Conservation (phyloP, 2,329 filamentous ascomycete genomes). For the Davidsoniella neocaledoniae region DNA sequence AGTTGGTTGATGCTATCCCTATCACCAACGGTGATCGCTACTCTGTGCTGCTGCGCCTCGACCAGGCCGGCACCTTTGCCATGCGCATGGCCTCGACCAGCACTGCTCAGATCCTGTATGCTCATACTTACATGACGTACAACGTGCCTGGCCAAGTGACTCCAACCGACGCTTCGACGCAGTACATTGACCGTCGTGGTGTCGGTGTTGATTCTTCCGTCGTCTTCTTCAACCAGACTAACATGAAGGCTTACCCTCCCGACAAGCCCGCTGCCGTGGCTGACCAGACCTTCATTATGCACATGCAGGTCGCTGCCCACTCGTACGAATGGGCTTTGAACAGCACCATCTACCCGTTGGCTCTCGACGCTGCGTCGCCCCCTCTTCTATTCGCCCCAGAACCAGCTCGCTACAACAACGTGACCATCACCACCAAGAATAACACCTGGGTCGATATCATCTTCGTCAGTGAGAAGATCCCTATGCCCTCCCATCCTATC, state of each 20-base stretch:
- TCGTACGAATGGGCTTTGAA: slow-evolving; percentile 39
- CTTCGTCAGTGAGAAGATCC: slow-evolving; percentile 24
- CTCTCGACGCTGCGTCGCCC: slow-evolving; percentile 24
- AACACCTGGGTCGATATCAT: slow-evolving; percentile 40
- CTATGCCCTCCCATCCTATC: slow-evolving; percentile 38
- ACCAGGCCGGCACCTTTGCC: slow-evolving; percentile 32
- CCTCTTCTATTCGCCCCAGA: slow-evolving; percentile 27
- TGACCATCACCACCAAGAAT: slow-evolving; percentile 30
- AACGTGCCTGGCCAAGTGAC: slow-evolving; percentile 14
- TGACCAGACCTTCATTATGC: slow-evolving; percentile 29
- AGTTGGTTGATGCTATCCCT: slow-evolving; percentile 29
- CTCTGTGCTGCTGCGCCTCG: slow-evolving; percentile 31
- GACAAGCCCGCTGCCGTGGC: slow-evolving; percentile 24
- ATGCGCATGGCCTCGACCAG: slow-evolving; percentile 34
- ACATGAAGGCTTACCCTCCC: slow-evolving; percentile 31
- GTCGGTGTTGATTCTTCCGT: slow-evolving; percentile 16
- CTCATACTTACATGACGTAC: slow-evolving; percentile 30
- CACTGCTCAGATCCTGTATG: slow-evolving; percentile 37
- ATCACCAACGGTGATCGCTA: slow-evolving; percentile 37
- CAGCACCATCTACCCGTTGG: slow-evolving; percentile 24
- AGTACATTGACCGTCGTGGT: slow-evolving; percentile 28
- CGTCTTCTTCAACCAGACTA: slow-evolving; percentile 26
- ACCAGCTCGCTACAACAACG: slow-evolving; percentile 22
- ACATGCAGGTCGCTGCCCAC: slow-evolving; percentile 24
- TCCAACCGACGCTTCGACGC: slow-evolving; percentile 17